Evolutionary conservation across 441 rosid species (phyloP), one percentile per base, ranked within the genome.

Genomic region (Populus hybrid): DNA sequence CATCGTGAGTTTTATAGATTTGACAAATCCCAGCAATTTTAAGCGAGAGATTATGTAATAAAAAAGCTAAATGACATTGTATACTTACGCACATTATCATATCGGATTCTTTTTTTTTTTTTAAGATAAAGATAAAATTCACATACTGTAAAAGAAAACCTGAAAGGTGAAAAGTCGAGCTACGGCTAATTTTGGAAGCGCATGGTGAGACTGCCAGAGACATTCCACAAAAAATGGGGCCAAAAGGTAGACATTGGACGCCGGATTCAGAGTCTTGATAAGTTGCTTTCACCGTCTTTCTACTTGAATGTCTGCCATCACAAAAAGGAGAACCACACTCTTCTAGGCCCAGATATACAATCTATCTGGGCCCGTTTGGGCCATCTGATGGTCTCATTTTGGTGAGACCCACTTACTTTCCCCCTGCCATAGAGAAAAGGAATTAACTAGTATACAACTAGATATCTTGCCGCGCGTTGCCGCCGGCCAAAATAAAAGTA

Each of bases 281-380:
- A 40, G 50, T 3, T 72, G 83, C 81, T 79, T 79, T 79, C 80
- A 16, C 12, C 40, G 6, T 75, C 76, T 77, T 81, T 81, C 64
- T 18, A 69, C 77, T 75, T 61, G 73, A 65, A 28, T 40, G 67
- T 36, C 20, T 36, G 35, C 30, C 76, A 18, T 63, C 28, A 11
- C 35, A 30, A 79, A 28, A 65, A 0, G 24, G 24, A 21, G 4
- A 65, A 28, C 70, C 67, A 23, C 42, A 67, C 28, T 68, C 40
- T 5, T 40, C 34, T 20, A 16, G 78, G 80, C 83, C 76, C 83
- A 74, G 70, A 64, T 63, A 69, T 23, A 36, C 61, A 14, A 32
- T 57, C 63, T 66, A 28, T 32, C 78, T 73, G 61, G 61, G 42
- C 34, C 68, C 8, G 38, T 68, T 71, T 10, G 75, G 77, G 26